Evolutionary conservation across 768 basidiomycete genomes (phyloP).

Genomic region (Clathrus columnatus): DNA sequence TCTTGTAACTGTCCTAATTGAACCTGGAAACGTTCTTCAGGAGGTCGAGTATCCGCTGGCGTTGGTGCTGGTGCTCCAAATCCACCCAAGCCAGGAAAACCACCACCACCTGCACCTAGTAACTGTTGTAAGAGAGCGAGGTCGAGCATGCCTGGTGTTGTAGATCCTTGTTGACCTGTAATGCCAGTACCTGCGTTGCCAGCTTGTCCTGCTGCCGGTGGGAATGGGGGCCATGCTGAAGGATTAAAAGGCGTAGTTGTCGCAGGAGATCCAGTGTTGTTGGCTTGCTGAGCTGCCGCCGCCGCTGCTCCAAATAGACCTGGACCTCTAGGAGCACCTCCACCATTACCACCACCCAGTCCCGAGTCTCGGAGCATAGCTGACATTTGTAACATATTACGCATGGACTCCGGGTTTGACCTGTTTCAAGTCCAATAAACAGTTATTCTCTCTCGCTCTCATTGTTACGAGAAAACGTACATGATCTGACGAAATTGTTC

Average conservation of each 20-base stretch:
- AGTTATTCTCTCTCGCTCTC: background rate
- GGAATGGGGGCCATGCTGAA: conserved; percentile 10
- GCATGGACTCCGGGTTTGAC: conserved; percentile 70
- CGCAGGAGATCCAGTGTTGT: conserved; percentile 32
- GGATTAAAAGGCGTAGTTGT: conserved; percentile 47
- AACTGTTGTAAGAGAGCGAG: conserved; percentile 38
- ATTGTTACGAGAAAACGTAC: conserved; percentile 31
- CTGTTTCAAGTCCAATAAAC: conserved; percentile 24
- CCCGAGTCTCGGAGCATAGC: conserved; percentile 33
- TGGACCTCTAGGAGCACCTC: conserved; percentile 11
- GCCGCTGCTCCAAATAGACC: conserved; percentile 18
- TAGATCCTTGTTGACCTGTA: conserved; percentile 14
- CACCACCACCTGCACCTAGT: conserved; percentile 21
- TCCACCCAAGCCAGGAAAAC: conserved; percentile 12
- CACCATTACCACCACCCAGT: conserved; percentile 25
- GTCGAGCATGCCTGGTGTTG: conserved; percentile 25
- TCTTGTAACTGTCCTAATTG: conserved; percentile 89
- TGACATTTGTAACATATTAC: conserved; percentile 71
- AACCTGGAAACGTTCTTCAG: conserved; percentile 89
- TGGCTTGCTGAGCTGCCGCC: conserved; percentile 18
- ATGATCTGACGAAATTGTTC: conserved; percentile 68
- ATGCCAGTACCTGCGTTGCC: conserved; percentile 4
- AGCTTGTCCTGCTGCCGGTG: conserved; percentile 19
- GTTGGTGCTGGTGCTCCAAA: conserved; percentile 28
- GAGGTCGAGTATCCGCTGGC: conserved; percentile 61